Evolutionary conservation across 2,329 filamentous ascomycete species (phyloP).

Genomic region (Nothomitra cinnamomea): DNA sequence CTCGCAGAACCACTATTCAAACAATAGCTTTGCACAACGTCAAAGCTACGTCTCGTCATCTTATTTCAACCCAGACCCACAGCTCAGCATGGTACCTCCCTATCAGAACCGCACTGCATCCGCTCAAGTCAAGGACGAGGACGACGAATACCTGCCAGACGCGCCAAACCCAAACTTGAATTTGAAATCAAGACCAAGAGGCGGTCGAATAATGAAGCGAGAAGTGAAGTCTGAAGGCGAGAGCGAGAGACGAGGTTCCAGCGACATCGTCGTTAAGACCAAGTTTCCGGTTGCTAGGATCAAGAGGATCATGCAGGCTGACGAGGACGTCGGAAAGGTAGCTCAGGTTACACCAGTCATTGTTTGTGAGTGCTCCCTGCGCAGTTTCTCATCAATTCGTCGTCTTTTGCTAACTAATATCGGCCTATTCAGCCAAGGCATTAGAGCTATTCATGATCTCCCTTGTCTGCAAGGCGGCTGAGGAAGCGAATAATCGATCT

Average conservation of each 20-base stretch:
- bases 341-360: constrained; percentile 94
- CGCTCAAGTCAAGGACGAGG: constrained; percentile 12
- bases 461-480: constrained; percentile 73
- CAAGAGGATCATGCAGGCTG: constrained; percentile 98
- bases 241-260: constrained; percentile 17
- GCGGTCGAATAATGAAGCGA: constrained; percentile 9
- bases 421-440: constrained; percentile 50
- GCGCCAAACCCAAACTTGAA: constrained; percentile 5
- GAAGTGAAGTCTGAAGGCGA: constrained; percentile 7
- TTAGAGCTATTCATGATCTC: constrained; percentile 97
- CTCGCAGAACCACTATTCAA: constrained; percentile 12
- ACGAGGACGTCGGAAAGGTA: constrained; percentile 96
- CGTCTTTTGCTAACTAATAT: neutral
- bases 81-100: constrained; percentile 6
- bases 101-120: constrained; percentile 6
- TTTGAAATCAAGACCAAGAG: constrained; percentile 9
- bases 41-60: constrained; percentile 6
- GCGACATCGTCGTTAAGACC: constrained; percentile 64
- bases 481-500: constrained; percentile 63
- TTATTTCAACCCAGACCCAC: constrained; percentile 7
- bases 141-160: constrained; percentile 19
- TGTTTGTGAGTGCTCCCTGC: constrained; percentile 41
- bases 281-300: constrained; percentile 96
- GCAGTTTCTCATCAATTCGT: neutral
- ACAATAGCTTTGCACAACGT: neutral